Base-by-base conservation (phyloP, 1,139 yeast species). In the Eremothecium cymbalariae region DNA sequence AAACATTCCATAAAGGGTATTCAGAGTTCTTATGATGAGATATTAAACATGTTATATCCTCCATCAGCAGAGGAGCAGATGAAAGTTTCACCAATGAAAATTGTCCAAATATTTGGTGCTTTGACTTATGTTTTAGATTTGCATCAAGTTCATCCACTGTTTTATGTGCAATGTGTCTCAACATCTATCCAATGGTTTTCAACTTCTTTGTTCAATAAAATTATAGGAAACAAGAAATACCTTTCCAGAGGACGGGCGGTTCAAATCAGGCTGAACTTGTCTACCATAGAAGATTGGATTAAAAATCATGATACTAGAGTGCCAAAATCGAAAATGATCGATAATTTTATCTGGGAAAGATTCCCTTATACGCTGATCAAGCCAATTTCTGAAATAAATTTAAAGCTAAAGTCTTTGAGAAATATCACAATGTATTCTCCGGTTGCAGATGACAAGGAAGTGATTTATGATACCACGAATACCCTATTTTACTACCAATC, bases 281-380 rank as follows among this genome's bases (percentile, higher is more conserved):
- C 95, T 0, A 73, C 83, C 2, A 63, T 90, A 32, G 96, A 90
- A 57, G 96, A 90, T 52, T 90, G 98, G 98, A 70, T 90, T 22
- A 70, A 94, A 41, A 69, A 81, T 3, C 90, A 84, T 52, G 81
- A 84, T 57, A 36, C 51, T 8, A 28, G 33, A 3, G 52, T 53
- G 12, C 39, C 68, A 67, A 51, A 67, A 68, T 43, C 80, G 74
- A 12, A 64, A 60, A 53, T 69, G 32, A 49, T 60, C 29, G 67
- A 62, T 42, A 48, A 39, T 31, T 59, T 47, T 47, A 59, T 48
- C 57, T 60, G 53, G 57, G 56, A 42, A 50, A 45, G 53, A 37
- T 73, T 52, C 40, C 74, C 72, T 3, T 67, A 61, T 46, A 73
- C 61, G 12, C 43, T 67, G 11, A 47, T 60, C 9, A 55, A 55